Percentiles rank a stretch among this genome's conserved stretches.
Evolutionary conservation across 2,329 filamentous ascomycete species (phyloP).

Genomic region (Oidium heveae): DNA sequence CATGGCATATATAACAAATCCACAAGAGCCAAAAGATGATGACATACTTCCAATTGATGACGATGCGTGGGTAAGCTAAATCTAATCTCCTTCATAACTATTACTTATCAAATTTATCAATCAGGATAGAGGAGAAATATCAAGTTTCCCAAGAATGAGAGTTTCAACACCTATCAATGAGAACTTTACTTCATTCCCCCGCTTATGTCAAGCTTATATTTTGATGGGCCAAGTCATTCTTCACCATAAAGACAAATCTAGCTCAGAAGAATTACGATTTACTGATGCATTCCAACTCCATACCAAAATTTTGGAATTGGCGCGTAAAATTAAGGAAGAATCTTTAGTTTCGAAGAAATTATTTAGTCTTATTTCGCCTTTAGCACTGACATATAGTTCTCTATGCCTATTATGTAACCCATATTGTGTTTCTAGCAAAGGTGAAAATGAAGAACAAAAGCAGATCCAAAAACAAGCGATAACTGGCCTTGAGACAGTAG

Average conservation of each 20-base stretch:
- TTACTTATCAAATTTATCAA: neutral
- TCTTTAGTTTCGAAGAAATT: conserved; percentile 7
- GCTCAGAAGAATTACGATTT: conserved; percentile 7
- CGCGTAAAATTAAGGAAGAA: conserved; percentile 9
- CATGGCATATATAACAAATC: conserved; percentile 10
- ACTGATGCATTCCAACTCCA: conserved; percentile 9
- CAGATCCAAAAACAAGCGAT: conserved; percentile 15
- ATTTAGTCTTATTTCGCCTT: conserved; percentile 7
- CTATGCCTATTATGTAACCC: conserved; percentile 15
- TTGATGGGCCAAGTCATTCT: conserved; percentile 15
- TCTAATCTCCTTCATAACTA: neutral
- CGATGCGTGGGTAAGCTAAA: conserved; percentile 16
- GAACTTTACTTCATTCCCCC: conserved; percentile 23
- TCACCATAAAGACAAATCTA: conserved; percentile 11
- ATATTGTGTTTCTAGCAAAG: conserved; percentile 13
- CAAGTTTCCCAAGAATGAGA: conserved; percentile 10
- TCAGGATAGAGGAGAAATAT: conserved; percentile 17
- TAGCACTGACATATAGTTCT: conserved; percentile 11
- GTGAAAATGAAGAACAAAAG: conserved; percentile 7
- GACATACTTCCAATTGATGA: conserved; percentile 13
- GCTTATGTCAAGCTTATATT: conserved; percentile 19
- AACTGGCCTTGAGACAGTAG: conserved; percentile 13
- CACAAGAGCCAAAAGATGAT: conserved; percentile 10
- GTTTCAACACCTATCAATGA: conserved; percentile 18
- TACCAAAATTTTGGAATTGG: conserved; percentile 8